Conservation (phyloP, 805 yeast genomes). For the Suhomyces sp. region DNA sequence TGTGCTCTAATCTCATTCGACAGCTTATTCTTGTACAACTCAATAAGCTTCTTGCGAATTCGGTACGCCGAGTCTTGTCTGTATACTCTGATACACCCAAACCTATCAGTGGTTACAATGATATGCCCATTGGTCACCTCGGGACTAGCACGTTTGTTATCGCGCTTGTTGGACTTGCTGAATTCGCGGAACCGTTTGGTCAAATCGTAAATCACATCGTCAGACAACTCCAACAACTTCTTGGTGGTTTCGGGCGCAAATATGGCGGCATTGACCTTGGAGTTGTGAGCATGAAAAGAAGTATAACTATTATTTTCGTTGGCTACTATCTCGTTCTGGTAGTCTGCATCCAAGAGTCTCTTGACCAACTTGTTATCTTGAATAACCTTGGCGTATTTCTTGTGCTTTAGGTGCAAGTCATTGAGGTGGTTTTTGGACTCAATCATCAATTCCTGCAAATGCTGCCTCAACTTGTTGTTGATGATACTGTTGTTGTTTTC, state of each 20-base stretch:
- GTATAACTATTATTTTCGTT: conserved; percentile 61
- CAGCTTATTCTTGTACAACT: conserved; percentile 5
- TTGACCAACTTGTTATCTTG: conserved; percentile 27
- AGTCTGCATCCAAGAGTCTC: conserved; percentile 26
- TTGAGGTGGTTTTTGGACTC: conserved; percentile 34
- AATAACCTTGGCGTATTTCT: conserved; percentile 25
- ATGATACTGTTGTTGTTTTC: conserved; percentile 41
- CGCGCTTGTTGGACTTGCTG: conserved; percentile 3
- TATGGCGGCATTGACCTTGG: conserved; percentile 68
- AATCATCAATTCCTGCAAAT: conserved; percentile 31
- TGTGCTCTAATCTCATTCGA: background rate
- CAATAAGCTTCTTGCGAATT: conserved; percentile 25
- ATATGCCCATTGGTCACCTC: conserved; percentile 39
- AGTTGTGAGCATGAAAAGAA: conserved; percentile 73
- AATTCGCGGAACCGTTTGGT: conserved; percentile 20
- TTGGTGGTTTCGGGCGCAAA: conserved; percentile 74
- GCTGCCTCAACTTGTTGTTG: conserved; percentile 35
- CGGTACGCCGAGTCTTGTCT: conserved; percentile 70
- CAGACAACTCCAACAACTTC: conserved; percentile 63
- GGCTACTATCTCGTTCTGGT: conserved; percentile 19
- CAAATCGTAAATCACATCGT: conserved; percentile 76
- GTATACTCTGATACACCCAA: conserved; percentile 71
- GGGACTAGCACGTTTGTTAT: background rate
- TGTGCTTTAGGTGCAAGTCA: conserved; percentile 29
- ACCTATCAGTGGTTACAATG: conserved; percentile 72